Evolutionary conservation across 1,284 basidiomycete genomes (phyloP).

Genomic region (Lentinula novae-zelandiae): DNA sequence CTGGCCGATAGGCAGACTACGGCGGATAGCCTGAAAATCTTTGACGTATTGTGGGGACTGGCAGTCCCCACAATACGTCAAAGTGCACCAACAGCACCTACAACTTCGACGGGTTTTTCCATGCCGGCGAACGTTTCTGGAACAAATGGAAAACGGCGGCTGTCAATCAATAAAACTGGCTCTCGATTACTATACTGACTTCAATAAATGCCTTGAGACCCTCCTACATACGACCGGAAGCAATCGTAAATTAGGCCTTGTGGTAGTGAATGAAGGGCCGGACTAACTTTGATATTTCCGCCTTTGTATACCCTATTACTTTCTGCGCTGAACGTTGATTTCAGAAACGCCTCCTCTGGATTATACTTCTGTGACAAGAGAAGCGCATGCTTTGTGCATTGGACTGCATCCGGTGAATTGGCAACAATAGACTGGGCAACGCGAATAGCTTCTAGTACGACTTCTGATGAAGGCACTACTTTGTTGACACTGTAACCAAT

Average conservation of each 20-base stretch:
- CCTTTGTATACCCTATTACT: slow-evolving; percentile 60
- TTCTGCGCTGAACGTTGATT: slow-evolving; percentile 46
- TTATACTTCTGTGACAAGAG: slow-evolving; percentile 51
- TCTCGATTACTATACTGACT: slow-evolving; percentile 2
- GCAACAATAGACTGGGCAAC: slow-evolving; percentile 57
- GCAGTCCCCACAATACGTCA: too few species aligned
- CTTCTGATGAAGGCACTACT: slow-evolving; percentile 54
- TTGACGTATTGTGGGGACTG: neutral
- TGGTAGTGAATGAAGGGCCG: too few species aligned
- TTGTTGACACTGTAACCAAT: slow-evolving; percentile 53
- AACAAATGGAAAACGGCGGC: neutral
- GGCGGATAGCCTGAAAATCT: too few species aligned
- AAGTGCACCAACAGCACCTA: neutral
- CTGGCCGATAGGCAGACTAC: too few species aligned
- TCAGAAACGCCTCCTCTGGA: slow-evolving; percentile 50
- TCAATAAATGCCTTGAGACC: slow-evolving; percentile 16
- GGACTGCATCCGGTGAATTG: slow-evolving; percentile 81
- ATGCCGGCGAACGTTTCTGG: neutral
- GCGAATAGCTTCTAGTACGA: slow-evolving; percentile 61
- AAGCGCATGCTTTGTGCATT: slow-evolving; percentile 70
- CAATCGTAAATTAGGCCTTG: too few species aligned
- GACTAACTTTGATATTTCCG: slow-evolving; percentile 62
- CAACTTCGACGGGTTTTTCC: neutral
- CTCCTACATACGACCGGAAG: slow-evolving; percentile 6
- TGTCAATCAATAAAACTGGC: neutral